Base-by-base conservation (phyloP, 2,329 filamentous ascomycete genomes). In the Fusarium redolens region DNA sequence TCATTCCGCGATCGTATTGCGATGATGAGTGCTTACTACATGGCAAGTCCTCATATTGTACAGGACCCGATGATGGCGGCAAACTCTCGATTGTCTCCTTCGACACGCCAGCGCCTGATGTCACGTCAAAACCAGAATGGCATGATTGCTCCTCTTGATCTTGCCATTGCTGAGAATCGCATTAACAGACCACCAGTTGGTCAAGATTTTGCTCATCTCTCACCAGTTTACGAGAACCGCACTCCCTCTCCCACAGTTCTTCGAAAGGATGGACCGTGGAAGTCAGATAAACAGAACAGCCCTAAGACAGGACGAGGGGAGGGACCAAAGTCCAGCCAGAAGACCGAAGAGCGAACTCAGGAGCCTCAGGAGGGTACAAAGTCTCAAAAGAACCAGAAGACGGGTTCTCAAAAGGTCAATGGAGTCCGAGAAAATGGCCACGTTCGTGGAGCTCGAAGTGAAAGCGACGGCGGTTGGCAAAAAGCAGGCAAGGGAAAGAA, bases 221-320 rank as follows among this genome's bases (percentile, higher is more conserved):
- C 93, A 1, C 93, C 93, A 1, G 92, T 95, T 1, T 92, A 92
- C 60, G 93, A 95, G 82, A 88, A 89, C 10, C 86, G 88, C n/a
- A 92, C 91, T 1, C 91, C 92, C 5, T 93, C 92, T 4, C 92
- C 92, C 3, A 92, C 87, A 6, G 84, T 87, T 17, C 83, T 84
- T 61, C 86, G 91, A 61, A 90, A 86, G 52, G 89, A 90, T 33
- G 72, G 81, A 4, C 77, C 81, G 17, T 66, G 75, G 22, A 78
- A 75, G 45, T 61, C 76, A 31, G 79, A 78, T 22, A 78, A 78
- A 47, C 50, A 71, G n/a, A 74, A 63, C 25, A 73, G 72, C 14
- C 59, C 69, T 11, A 78, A 76, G 40, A 47, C 66, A 10, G 41
- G 66, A n/a, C 68, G 65, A 33, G 64, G 55, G 31, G 75, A 79